Evolutionary conservation across 2,329 filamentous ascomycete genomes (phyloP).

Genomic region (Endocalyx cinctus): DNA sequence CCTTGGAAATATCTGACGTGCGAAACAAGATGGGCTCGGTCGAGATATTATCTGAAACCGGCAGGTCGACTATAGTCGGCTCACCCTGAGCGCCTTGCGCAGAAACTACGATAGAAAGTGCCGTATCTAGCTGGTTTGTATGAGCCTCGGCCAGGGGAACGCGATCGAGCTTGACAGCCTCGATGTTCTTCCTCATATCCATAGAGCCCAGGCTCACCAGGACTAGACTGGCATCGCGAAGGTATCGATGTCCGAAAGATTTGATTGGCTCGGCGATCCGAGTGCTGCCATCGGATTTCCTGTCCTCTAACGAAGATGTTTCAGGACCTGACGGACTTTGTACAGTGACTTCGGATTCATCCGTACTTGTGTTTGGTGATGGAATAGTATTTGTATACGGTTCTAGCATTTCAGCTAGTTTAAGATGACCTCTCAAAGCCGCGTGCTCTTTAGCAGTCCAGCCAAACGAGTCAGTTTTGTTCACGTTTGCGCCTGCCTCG

Average conservation of each 20-base stretch:
- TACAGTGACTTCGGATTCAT: slow-evolving; percentile 19
- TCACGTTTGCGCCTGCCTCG: slow-evolving; percentile 70
- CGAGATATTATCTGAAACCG: slow-evolving; percentile 87
- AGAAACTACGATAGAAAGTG: slow-evolving; percentile 84
- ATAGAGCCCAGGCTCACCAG: slow-evolving; percentile 91
- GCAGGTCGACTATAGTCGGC: slow-evolving; percentile 83
- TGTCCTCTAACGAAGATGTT: slow-evolving; percentile 57
- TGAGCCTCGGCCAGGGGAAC: slow-evolving; percentile 87
- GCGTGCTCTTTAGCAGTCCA: slow-evolving; percentile 96
- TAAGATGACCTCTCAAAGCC: slow-evolving; percentile 79
- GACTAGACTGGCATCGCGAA: slow-evolving; percentile 83
- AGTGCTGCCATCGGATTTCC: slow-evolving; percentile 47
- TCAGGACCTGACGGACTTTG: slow-evolving; percentile 41
- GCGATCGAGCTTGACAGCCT: slow-evolving; percentile 80
- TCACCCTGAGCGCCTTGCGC: slow-evolving; percentile 82
- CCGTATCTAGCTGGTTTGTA: slow-evolving; percentile 88
- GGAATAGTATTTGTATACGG: slow-evolving; percentile 38
- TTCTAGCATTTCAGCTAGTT: slow-evolving; percentile 67
- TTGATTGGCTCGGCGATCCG: slow-evolving; percentile 75
- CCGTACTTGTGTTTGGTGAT: slow-evolving; percentile 23
- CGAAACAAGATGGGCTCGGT: slow-evolving; percentile 93
- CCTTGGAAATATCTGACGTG: slow-evolving; percentile 69
- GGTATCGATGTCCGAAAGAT: slow-evolving; percentile 91
- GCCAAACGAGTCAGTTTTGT: slow-evolving; percentile 75
- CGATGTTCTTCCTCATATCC: slow-evolving; percentile 79